Percentiles rank a stretch among this genome's conserved stretches.
phyloP scores from a whole-genome alignment of 805 yeast genomes.

The Kuraishia piskuri region DNA sequence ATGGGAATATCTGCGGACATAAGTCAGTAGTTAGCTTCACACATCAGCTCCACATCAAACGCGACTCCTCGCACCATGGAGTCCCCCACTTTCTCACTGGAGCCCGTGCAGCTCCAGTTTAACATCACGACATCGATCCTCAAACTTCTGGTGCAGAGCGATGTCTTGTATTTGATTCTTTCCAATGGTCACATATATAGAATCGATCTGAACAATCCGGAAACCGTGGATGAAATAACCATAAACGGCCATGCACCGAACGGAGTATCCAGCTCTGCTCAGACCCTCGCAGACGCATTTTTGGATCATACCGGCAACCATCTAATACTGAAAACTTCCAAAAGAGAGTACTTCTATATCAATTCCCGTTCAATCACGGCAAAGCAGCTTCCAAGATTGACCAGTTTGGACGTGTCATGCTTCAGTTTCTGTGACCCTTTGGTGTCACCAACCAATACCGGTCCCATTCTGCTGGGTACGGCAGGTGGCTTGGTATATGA shows the following conservation, averaged over 20 bases:
- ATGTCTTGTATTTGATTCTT: conserved; percentile 47
- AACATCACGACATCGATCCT: conserved; percentile 26
- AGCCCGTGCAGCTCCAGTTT: conserved; percentile 25
- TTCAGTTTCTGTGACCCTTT: conserved; percentile 27
- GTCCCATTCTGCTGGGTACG: conserved; percentile 41
- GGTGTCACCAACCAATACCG: conserved; percentile 24
- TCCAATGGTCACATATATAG: conserved; percentile 45
- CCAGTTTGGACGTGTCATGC: conserved; percentile 32
- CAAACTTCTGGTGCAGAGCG: conserved; percentile 44
- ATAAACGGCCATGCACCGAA: conserved; percentile 18
- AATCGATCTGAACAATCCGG: conserved; percentile 62
- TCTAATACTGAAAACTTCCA: conserved; percentile 37
- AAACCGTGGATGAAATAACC: conserved; percentile 37
- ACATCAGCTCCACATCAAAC: not conserved
- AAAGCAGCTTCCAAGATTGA: conserved; percentile 36
- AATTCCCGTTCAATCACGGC: conserved; percentile 31
- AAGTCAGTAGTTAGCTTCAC: not conserved
- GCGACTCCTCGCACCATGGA: not conserved
- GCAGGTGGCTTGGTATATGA: conserved; percentile 40
- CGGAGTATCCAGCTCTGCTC: conserved; percentile 10
- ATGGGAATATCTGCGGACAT: too few relatives aligned
- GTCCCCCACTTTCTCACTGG: conserved; percentile 8
- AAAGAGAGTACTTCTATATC: conserved; percentile 38
- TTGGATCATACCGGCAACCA: conserved; percentile 46
- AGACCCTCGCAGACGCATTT: conserved; percentile 24